A percentile compares a stretch with the other conserved stretches of the same genome.
phyloP scores from a whole-genome alignment of 2,329 filamentous ascomycete genomes.

The Cladosporium halotolerans region DNA sequence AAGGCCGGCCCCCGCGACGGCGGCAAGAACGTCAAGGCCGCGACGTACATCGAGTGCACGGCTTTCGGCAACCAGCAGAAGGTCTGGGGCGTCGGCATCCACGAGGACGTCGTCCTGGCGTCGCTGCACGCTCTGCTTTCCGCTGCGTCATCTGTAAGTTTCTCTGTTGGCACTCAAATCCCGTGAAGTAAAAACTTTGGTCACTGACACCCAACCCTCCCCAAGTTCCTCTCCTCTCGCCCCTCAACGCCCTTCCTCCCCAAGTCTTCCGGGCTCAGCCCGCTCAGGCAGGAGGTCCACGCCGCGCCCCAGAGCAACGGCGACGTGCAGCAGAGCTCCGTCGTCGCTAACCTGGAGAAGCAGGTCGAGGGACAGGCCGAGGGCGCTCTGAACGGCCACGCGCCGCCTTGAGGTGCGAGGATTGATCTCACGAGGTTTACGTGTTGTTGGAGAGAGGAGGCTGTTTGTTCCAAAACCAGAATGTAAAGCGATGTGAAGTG shows the following conservation, averaged over 20 bases:
- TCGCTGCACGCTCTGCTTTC: conserved; percentile 79
- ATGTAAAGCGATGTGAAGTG: too few relatives aligned
- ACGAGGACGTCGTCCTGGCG: conserved; percentile 87
- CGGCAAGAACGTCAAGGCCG: conserved; percentile 81
- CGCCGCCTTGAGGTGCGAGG: not conserved
- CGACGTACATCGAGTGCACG: conserved; percentile 87
- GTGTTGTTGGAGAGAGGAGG: too few relatives aligned
- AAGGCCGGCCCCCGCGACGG: conserved; percentile 42
- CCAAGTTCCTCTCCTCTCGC: conserved; percentile 65
- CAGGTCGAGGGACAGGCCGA: conserved; percentile 17
- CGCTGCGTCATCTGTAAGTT: conserved; percentile 76
- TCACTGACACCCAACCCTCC: not conserved
- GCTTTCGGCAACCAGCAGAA: conserved; percentile 59
- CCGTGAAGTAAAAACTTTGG: too few relatives aligned
- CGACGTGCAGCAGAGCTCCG: conserved; percentile 24
- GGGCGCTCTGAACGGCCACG: not conserved
- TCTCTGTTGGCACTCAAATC: too few relatives aligned
- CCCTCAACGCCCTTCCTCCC: conserved; percentile 62
- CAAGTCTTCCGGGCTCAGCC: conserved; percentile 28
- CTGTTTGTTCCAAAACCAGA: too few relatives aligned
- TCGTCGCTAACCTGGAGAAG: conserved; percentile 27
- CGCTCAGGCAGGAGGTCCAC: conserved; percentile 25
- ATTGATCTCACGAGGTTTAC: not conserved
- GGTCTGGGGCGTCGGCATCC: conserved; percentile 87
- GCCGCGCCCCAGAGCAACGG: conserved; percentile 26